Evolutionary conservation across 1,284 basidiomycete species (phyloP).

Genomic region (Coriolopsis trogii): DNA sequence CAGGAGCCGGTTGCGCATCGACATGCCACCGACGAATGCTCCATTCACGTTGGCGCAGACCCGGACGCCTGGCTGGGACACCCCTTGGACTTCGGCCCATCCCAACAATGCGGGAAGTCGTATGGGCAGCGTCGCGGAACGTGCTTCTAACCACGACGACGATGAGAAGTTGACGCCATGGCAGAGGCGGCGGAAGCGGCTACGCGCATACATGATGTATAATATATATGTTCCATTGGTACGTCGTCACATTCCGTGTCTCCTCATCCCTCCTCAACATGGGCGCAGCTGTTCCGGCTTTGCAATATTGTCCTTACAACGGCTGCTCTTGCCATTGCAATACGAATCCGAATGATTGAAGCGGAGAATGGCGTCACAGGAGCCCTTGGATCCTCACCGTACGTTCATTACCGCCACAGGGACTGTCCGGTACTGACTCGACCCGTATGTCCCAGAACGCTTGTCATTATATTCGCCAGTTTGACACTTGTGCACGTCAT

Average conservation of each 20-base stretch:
- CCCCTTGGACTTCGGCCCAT: constrained; percentile 62
- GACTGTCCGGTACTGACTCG: constrained; percentile 13
- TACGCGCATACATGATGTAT: constrained; percentile 67
- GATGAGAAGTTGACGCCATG: constrained; percentile 41
- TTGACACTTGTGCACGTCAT: constrained; percentile 87
- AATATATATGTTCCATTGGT: constrained; percentile 81
- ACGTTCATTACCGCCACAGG: constrained; percentile 33
- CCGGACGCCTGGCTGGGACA: constrained; percentile 66
- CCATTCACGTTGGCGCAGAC: constrained; percentile 58
- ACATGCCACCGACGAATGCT: constrained; percentile 43
- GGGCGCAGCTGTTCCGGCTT: constrained; percentile 74
- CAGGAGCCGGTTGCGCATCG: constrained; percentile 37
- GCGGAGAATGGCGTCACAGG: constrained; percentile 55
- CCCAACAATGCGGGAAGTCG: constrained; percentile 16
- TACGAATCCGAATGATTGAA: constrained; percentile 72
- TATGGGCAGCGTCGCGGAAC: constrained; percentile 21
- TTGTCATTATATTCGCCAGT: constrained; percentile 87
- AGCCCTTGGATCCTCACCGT: constrained; percentile 82
- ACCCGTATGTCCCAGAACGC: constrained; percentile 54
- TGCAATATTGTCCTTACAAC: constrained; percentile 85
- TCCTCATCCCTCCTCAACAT: constrained; percentile 23
- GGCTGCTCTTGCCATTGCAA: constrained; percentile 78
- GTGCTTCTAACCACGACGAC: constrained; percentile 37
- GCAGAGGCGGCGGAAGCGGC: constrained; percentile 52
- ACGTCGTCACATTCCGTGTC: constrained; percentile 27